phyloP scores from a whole-genome alignment of 345 rosid genomes.

The Dipteronia sinensis region DNA sequence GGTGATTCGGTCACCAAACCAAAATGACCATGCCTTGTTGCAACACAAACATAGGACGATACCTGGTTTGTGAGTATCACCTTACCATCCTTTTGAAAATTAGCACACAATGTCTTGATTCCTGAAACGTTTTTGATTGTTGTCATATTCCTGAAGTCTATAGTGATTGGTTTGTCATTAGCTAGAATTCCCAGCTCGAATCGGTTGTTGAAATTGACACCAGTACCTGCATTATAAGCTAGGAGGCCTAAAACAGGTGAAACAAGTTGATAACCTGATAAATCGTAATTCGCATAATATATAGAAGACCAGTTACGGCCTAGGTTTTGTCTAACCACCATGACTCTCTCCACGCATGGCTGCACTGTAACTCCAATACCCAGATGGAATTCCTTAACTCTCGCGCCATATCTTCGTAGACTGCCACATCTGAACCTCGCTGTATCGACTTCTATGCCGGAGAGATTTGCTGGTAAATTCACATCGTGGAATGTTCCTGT shows the following conservation, averaged over 20 bases:
- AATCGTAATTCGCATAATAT: conserved; percentile 66
- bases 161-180: conserved; percentile 53
- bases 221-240: conserved; percentile 62
- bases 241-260: conserved; percentile 82
- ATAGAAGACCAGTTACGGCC: conserved; percentile 75
- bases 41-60: conserved; percentile 57
- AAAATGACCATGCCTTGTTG: conserved; percentile 73
- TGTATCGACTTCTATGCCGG: conserved; percentile 64
- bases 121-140: conserved; percentile 30
- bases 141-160: conserved; percentile 50
- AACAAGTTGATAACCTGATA: conserved; percentile 75
- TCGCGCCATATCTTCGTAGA: conserved; percentile 81
- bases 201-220: conserved; percentile 43
- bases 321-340: conserved; percentile 72
- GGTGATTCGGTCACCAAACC: conserved; percentile 60
- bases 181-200: conserved; percentile 60
- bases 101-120: conserved; percentile 62
- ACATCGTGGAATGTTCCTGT: conserved; percentile 64
- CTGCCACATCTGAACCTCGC: conserved; percentile 89
- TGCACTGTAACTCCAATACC: conserved; percentile 60
- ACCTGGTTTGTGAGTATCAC: conserved; percentile 50
- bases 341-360: conserved; percentile 83
- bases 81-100: conserved; percentile 64
- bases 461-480: conserved; percentile 67
- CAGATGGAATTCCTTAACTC: conserved; percentile 65